These are phyloP conservation scores for Grosmannia clavigera DNA, from an alignment of 2,329 filamentous ascomycete genomes.

Conservation along the genomic window DNA sequence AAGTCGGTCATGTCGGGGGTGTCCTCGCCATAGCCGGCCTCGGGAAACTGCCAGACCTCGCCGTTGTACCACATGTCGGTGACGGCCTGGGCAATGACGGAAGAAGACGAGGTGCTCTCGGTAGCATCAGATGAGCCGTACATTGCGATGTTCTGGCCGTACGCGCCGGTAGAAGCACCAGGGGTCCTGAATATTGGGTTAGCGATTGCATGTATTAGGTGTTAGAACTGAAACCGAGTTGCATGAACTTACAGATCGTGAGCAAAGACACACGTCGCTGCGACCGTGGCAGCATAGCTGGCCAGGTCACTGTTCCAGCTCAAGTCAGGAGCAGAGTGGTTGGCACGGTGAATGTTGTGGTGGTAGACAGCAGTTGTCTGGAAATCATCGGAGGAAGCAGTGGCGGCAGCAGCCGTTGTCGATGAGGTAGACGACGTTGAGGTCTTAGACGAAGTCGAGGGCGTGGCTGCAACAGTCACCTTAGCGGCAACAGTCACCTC, in stretches of 20 bases:
- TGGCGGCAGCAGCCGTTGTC: conserved; percentile 2
- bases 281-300: conserved; percentile 49
- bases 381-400: conserved; percentile 14
- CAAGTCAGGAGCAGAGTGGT: conserved; percentile 59
- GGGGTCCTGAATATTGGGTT: conserved; percentile 29
- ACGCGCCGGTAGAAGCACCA: conserved; percentile 42
- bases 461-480: background rate
- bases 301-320: conserved; percentile 55
- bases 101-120: conserved; percentile 33
- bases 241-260: conserved; percentile 60
- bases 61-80: conserved; percentile 83
- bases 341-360: conserved; percentile 79
- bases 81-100: conserved; percentile 53
- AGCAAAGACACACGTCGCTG: conserved; percentile 54
- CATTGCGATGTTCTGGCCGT: conserved; percentile 88
- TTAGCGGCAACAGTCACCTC: background rate
- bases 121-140: conserved; percentile 30
- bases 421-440: background rate
- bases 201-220: background rate
- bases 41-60: conserved; percentile 49
- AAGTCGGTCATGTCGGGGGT: conserved; percentile 52
- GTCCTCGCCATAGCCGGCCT: conserved; percentile 43
- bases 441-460: background rate
- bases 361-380: conserved; percentile 42
- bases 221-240: no score